A percentile compares a stretch with the other conserved stretches of the same genome.
Conservation (phyloP, 2,329 filamentous ascomycete genomes). For the Alternaria metachromatica region DNA sequence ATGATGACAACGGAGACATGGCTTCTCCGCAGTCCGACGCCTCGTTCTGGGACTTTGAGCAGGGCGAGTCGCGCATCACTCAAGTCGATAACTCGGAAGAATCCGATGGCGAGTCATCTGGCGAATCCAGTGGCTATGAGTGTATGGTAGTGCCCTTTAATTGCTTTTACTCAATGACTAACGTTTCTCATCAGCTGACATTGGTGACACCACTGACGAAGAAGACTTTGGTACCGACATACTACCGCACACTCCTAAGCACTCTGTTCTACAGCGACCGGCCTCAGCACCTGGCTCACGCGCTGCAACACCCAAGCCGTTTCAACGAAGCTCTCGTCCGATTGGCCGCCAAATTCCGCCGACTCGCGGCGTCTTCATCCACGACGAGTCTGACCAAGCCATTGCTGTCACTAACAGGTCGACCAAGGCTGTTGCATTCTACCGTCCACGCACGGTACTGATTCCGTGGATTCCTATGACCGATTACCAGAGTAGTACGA, state of each 20-base stretch:
- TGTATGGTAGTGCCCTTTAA: constrained; percentile 55
- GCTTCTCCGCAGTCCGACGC: constrained; percentile 47
- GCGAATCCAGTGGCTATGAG: constrained; percentile 63
- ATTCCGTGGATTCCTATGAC: constrained; percentile 38
- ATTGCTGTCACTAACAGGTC: constrained; percentile 52
- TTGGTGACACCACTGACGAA: constrained; percentile 65
- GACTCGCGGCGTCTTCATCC: constrained; percentile 46
- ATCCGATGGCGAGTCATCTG: constrained; percentile 54
- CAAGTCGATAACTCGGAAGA: constrained; percentile 37
- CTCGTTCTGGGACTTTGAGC: constrained; percentile 69
- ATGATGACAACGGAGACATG: constrained; percentile 56
- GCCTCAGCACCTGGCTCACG: constrained; percentile 53
- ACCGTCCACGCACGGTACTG: constrained; percentile 43
- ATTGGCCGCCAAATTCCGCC: constrained; percentile 40
- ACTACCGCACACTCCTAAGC: constrained; percentile 55
- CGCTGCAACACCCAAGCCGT: constrained; percentile 48
- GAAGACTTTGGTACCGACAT: constrained; percentile 54
- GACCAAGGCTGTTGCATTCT: constrained; percentile 52
- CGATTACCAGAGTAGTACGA: constrained; percentile 47
- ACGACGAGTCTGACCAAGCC: constrained; percentile 45
- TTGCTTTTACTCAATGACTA: constrained; percentile 49
- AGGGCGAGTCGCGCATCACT: constrained; percentile 53
- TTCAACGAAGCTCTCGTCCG: constrained; percentile 39
- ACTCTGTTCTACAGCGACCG: constrained; percentile 58
- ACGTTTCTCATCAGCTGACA: constrained; percentile 58